Conservation (phyloP, 1,139 yeast genomes). For the Suhomyces bokatorum region DNA sequence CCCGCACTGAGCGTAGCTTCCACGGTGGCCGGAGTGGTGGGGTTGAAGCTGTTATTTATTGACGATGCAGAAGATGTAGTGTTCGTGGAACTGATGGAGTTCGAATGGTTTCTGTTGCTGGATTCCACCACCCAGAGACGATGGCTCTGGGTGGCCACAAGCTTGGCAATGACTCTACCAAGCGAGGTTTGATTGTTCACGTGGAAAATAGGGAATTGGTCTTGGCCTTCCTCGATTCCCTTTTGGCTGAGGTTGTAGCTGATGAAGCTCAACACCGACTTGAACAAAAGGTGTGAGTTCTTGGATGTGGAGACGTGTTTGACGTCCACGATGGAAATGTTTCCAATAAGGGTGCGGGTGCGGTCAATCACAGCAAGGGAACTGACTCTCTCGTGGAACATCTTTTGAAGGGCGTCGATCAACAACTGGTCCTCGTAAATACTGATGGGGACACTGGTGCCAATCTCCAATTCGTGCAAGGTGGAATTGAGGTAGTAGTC, state of each 20-base stretch:
- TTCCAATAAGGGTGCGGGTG: constrained; percentile 74
- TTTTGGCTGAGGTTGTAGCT: constrained; percentile 82
- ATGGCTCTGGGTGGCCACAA: constrained; percentile 93
- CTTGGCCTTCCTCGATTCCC: constrained; percentile 93
- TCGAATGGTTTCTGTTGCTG: constrained; percentile 17
- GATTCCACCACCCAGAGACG: constrained; percentile 90
- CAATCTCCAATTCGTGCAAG: constrained; percentile 66
- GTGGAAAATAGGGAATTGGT: constrained; percentile 94
- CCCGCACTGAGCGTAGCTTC: constrained; percentile 22
- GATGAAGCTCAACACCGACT: constrained; percentile 83
- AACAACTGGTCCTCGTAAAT: constrained; percentile 83
- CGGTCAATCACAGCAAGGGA: constrained; percentile 94
- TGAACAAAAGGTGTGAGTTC: constrained; percentile 76
- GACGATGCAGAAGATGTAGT: constrained; percentile 11
- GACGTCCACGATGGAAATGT: constrained; percentile 92
- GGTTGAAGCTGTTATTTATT: constrained; percentile 5
- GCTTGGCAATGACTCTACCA: constrained; percentile 87
- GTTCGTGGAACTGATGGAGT: constrained; percentile 13
- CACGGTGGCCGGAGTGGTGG: constrained; percentile 12
- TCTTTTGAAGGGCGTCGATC: constrained; percentile 80
- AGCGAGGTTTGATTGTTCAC: constrained; percentile 77
- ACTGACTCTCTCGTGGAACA: constrained; percentile 82
- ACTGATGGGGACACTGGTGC: constrained; percentile 69
- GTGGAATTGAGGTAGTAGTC: constrained; percentile 72
- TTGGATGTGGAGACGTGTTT: constrained; percentile 82